Percentiles rank a stretch among this genome's conserved stretches.
Evolutionary conservation across 2,329 filamentous ascomycete species (phyloP).

Genomic region (Torrubiella hemipterigena): DNA sequence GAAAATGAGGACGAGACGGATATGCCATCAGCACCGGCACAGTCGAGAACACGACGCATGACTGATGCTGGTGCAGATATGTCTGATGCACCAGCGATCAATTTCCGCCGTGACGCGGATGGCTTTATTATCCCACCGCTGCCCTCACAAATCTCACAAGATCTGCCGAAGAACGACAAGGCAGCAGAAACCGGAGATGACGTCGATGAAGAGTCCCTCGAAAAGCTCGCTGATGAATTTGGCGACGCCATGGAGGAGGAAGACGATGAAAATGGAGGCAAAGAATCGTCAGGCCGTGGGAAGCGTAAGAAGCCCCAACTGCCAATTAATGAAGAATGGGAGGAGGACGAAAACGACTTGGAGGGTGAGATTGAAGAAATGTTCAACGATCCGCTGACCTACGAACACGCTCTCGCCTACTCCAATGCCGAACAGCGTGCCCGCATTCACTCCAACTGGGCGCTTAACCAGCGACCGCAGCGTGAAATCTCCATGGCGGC

Average conservation of each 20-base stretch:
- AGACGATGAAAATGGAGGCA: slow-evolving; percentile 10
- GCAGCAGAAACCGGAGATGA: slow-evolving; percentile 9
- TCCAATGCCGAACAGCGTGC: slow-evolving; percentile 45
- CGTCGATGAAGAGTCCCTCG: slow-evolving; percentile 17
- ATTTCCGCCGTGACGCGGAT: slow-evolving; percentile 47
- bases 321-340: slow-evolving; percentile 50
- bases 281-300: slow-evolving; percentile 11
- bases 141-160: slow-evolving; percentile 26
- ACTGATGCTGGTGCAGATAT: slow-evolving; percentile 21
- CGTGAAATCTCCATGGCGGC: slow-evolving; percentile 44
- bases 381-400: slow-evolving; percentile 48
- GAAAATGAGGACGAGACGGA: slow-evolving; percentile 14
- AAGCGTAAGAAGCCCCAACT: slow-evolving; percentile 27
- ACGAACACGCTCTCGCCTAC: slow-evolving; percentile 44
- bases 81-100: slow-evolving; percentile 19
- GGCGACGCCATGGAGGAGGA: slow-evolving; percentile 26
- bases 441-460: slow-evolving; percentile 38
- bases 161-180: slow-evolving; percentile 13
- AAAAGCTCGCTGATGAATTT: slow-evolving; percentile 30
- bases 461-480: slow-evolving; percentile 32
- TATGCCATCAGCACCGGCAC: slow-evolving; percentile 4
- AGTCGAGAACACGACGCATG: slow-evolving; percentile 7
- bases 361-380: slow-evolving; percentile 61
- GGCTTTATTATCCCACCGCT: slow-evolving; percentile 53
- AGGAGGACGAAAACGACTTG: slow-evolving; percentile 49